phyloP scores from a whole-genome alignment of 2,329 filamentous ascomycete genomes.

The Triangularia verruculosa region DNA sequence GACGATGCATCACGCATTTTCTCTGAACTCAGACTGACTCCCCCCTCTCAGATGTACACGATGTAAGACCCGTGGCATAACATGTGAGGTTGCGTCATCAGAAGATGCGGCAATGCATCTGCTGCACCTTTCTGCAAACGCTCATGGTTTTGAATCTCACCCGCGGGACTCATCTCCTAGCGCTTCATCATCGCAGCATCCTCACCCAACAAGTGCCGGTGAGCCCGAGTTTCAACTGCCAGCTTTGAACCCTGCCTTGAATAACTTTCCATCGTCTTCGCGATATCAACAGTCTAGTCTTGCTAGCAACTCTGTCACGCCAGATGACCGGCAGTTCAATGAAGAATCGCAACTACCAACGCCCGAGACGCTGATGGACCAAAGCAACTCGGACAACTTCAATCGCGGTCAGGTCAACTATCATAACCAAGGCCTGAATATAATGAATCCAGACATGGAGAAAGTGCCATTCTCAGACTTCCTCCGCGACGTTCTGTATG shows the following conservation, averaged over 20 bases:
- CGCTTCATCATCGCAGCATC: not conserved
- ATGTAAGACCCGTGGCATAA: constrained; percentile 46
- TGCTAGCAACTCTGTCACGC: constrained; percentile 30
- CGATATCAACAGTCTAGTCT: constrained; percentile 11
- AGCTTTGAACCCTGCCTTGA: constrained; percentile 1
- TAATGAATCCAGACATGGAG: constrained; percentile 30
- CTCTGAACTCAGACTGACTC: constrained; percentile 4
- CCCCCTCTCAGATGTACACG: constrained; percentile 43
- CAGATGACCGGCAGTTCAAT: constrained; percentile 29
- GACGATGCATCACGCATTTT: not conserved
- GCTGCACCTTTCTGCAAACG: constrained; percentile 41
- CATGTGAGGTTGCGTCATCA: constrained; percentile 41
- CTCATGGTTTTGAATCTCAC: constrained; percentile 25
- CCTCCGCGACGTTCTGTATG: constrained; percentile 49
- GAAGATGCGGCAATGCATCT: constrained; percentile 44
- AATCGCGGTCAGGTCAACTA: constrained; percentile 19
- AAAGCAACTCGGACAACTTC: constrained; percentile 20
- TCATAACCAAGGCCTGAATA: constrained; percentile 9
- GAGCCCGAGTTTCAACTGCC: not conserved
- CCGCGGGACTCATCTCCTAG: not conserved
- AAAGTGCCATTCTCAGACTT: constrained; percentile 49
- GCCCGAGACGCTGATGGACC: constrained; percentile 34
- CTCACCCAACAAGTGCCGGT: not conserved
- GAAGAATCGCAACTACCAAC: constrained; percentile 37
- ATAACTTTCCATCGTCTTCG: constrained; percentile 7